Evolutionary conservation across 176 grass and related monocot genomes (phyloP).

Genomic region (Ananas comosus): DNA sequence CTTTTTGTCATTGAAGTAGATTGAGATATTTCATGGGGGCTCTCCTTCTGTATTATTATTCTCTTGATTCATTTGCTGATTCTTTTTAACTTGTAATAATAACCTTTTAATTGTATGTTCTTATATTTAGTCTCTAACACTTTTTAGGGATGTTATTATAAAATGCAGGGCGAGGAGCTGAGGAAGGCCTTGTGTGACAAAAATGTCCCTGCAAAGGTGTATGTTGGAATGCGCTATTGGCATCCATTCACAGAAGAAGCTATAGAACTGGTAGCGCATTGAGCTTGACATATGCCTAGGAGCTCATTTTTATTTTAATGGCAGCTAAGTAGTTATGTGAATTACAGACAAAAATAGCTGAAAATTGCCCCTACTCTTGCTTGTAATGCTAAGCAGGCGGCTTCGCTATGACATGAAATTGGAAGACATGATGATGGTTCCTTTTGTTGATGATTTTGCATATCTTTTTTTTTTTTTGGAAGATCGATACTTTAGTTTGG

Average conservation of each 20-base stretch:
- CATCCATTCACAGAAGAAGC: conserved; percentile 99
- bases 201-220: conserved; percentile 90
- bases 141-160: neutral
- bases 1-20: no score
- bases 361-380: neutral
- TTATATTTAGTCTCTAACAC: neutral
- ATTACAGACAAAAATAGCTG: neutral
- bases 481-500: neutral
- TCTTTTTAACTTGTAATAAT: neutral
- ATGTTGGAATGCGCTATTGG: conserved; percentile 99
- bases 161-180: conserved; percentile 67
- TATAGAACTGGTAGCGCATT: conserved; percentile 71
- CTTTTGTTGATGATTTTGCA: neutral
- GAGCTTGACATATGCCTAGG: neutral
- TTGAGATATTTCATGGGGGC: no score
- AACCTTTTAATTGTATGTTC: conserved; percentile 10
- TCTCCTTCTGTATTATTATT: no score
- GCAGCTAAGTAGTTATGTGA: neutral
- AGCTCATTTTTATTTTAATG: neutral
- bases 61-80: no score
- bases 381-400: neutral
- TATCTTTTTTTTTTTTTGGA: neutral
- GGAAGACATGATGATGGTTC: neutral
- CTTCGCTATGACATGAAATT: neutral
- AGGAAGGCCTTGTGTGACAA: conserved; percentile 74